Percentiles rank a stretch among this genome's conserved stretches.
Evolutionary conservation across 768 basidiomycete species (phyloP).

Genomic region (Ramaria sp.): DNA sequence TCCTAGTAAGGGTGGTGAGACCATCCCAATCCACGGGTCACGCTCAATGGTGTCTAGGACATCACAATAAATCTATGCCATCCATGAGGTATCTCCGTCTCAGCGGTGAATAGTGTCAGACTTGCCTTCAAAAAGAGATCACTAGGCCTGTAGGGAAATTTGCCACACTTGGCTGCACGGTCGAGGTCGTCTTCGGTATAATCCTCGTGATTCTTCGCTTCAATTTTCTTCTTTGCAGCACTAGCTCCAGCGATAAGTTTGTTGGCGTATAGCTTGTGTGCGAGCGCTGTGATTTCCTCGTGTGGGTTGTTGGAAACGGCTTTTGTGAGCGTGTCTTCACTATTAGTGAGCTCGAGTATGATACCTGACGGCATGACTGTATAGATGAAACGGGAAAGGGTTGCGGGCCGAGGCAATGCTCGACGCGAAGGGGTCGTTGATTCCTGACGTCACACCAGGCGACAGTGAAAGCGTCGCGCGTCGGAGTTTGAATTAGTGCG

Average conservation of each 20-base stretch:
- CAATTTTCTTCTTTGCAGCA: slow-evolving; percentile 15
- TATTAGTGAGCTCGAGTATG: slow-evolving; percentile 22
- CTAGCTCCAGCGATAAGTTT: slow-evolving; percentile 18
- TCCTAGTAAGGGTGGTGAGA: slow-evolving; percentile 53
- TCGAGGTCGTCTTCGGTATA: slow-evolving; percentile 33
- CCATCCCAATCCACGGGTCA: slow-evolving; percentile 43
- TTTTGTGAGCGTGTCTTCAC: slow-evolving; percentile 28
- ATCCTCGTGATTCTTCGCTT: slow-evolving; percentile 15
- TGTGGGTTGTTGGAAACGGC: slow-evolving; percentile 28
- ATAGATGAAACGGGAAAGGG: not conserved
- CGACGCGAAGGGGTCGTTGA: too few relatives aligned
- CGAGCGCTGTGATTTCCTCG: slow-evolving; percentile 26
- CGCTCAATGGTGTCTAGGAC: slow-evolving; percentile 46
- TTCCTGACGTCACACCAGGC: too few relatives aligned
- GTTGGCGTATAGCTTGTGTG: slow-evolving; percentile 28
- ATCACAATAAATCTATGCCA: slow-evolving; percentile 45
- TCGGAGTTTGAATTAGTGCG: too few relatives aligned
- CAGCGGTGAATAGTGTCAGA: not conserved
- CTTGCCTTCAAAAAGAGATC: slow-evolving; percentile 51
- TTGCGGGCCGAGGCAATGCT: too few relatives aligned
- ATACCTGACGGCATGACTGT: slow-evolving; percentile 19
- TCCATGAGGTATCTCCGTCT: not conserved
- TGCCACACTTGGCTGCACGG: slow-evolving; percentile 34
- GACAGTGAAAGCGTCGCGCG: too few relatives aligned
- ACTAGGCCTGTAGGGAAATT: slow-evolving; percentile 42